Evolutionary conservation across 2,329 filamentous ascomycete genomes (phyloP).

Genomic region (Epichloe elymi): DNA sequence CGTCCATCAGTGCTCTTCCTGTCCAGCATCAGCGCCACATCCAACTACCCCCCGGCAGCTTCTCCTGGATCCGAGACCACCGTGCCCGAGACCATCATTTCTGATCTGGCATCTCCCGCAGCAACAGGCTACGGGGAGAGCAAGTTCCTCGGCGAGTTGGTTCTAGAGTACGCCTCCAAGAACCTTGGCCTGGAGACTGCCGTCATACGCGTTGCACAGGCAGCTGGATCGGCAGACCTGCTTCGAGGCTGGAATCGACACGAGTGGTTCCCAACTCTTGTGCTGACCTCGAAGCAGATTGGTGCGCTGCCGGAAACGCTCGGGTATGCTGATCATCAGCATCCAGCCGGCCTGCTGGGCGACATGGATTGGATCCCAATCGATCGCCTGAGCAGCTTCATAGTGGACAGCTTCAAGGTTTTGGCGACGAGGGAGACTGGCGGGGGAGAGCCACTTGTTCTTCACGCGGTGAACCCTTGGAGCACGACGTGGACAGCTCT

Average conservation of each 20-base stretch:
- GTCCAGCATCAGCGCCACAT: constrained; percentile 4
- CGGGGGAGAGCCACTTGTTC: neutral
- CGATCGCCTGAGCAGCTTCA: constrained; percentile 1
- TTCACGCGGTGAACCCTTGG: constrained; percentile 4
- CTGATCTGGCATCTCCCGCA: neutral
- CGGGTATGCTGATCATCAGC: neutral
- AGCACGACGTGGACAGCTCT: constrained; percentile 3
- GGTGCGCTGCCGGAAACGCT: constrained; percentile 3
- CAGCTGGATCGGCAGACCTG: constrained; percentile 1
- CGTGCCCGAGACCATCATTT: constrained; percentile 2
- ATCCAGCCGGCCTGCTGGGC: neutral
- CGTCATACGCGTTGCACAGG: constrained; percentile 5
- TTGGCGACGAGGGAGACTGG: neutral
- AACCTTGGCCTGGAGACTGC: neutral
- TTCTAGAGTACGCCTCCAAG: constrained; percentile 1
- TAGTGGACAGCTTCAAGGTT: neutral
- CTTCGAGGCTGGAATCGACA: constrained; percentile 3
- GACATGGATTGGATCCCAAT: constrained; percentile 7
- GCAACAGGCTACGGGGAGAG: constrained; percentile 5
- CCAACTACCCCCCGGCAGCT: neutral
- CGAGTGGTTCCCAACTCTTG: constrained; percentile 6
- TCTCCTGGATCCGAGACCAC: no score
- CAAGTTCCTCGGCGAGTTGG: constrained; percentile 4
- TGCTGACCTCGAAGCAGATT: constrained; percentile 4
- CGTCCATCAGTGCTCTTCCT: constrained; percentile 3